Evolutionary conservation across 768 basidiomycete species (phyloP).

Genomic region (Phylloporus rhodoxanthus): DNA sequence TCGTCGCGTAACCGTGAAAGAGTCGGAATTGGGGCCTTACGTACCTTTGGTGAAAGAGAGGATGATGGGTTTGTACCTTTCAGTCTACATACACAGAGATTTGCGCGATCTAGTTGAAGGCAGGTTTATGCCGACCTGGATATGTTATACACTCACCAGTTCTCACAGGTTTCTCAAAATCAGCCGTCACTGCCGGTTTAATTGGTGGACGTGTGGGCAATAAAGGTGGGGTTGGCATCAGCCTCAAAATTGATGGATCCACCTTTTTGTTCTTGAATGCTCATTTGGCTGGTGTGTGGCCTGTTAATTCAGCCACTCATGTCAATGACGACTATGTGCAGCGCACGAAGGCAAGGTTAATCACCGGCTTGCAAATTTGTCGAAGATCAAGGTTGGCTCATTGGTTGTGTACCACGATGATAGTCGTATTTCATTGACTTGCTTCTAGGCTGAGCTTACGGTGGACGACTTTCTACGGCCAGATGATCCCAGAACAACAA

Average conservation of each 20-base stretch:
- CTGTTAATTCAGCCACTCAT: background rate
- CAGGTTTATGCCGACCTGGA: constrained; percentile 14
- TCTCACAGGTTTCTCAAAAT: constrained; percentile 60
- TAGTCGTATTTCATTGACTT: constrained; percentile 1
- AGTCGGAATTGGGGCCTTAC: constrained; percentile 65
- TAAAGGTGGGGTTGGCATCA: constrained; percentile 90
- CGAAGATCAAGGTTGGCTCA: constrained; percentile 73
- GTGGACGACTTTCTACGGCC: constrained; percentile 71
- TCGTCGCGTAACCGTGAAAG: constrained; percentile 38
- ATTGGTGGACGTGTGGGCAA: constrained; percentile 91
- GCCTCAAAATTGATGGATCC: constrained; percentile 73
- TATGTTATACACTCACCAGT: background rate
- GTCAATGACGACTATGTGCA: constrained; percentile 20
- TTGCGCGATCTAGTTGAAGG: constrained; percentile 60
- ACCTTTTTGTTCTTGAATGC: constrained; percentile 87
- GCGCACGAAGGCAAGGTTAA: constrained; percentile 73
- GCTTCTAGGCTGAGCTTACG: constrained; percentile 56
- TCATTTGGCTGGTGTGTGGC: constrained; percentile 69
- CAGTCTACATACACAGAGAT: constrained; percentile 71
- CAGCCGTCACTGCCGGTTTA: constrained; percentile 81
- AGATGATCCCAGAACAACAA: constrained; percentile 56
- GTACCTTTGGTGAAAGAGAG: constrained; percentile 82
- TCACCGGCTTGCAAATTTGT: constrained; percentile 77
- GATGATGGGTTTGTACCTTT: constrained; percentile 83
- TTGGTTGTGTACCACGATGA: background rate